These are phyloP conservation scores for Kodamaea derodonti DNA, from an alignment of 1,139 yeast genomes.

Conservation along the genomic window DNA sequence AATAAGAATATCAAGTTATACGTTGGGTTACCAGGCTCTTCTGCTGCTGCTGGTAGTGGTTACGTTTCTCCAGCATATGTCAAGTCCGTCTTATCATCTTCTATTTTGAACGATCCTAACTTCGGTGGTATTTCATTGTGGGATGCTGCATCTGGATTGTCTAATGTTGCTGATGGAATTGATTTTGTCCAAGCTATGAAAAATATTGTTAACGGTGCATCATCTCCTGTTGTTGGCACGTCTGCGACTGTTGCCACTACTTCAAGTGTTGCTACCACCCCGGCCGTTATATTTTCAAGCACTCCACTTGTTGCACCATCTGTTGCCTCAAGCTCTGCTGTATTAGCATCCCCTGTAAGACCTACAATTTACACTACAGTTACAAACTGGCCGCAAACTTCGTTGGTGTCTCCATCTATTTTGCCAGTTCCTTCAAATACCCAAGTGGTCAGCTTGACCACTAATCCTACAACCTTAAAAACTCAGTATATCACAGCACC, in stretches of 20 bases:
- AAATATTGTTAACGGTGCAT: conserved; percentile 8
- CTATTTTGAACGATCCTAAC: conserved; percentile 30
- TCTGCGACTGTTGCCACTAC: conserved; percentile 2
- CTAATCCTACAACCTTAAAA: conserved; percentile 8
- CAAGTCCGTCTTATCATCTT: conserved; percentile 19
- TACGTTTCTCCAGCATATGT: conserved; percentile 32
- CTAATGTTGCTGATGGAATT: conserved; percentile 11
- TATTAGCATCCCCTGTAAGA: conserved; percentile 3
- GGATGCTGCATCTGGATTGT: conserved; percentile 64
- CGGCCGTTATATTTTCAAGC: conserved; percentile 2
- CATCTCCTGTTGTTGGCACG: conserved; percentile 2
- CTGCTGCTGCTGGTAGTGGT: conserved; percentile 64
- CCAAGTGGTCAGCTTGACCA: background rate
- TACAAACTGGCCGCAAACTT: conserved; percentile 2
- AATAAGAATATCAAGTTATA: conserved; percentile 62
- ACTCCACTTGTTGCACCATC: conserved; percentile 2
- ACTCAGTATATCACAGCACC: conserved; percentile 12
- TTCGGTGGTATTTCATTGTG: conserved; percentile 89
- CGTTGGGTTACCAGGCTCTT: conserved; percentile 73
- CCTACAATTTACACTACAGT: conserved; percentile 4
- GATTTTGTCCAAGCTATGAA: conserved; percentile 14
- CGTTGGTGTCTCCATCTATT: background rate
- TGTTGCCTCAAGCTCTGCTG: conserved; percentile 4
- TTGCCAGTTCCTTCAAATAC: background rate
- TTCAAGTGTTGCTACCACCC: conserved; percentile 3